Evolutionary conservation across 2,329 filamentous ascomycete species (phyloP), one percentile per base, ranked within the genome.

Genomic region (Aurifilum marmelostoma): DNA sequence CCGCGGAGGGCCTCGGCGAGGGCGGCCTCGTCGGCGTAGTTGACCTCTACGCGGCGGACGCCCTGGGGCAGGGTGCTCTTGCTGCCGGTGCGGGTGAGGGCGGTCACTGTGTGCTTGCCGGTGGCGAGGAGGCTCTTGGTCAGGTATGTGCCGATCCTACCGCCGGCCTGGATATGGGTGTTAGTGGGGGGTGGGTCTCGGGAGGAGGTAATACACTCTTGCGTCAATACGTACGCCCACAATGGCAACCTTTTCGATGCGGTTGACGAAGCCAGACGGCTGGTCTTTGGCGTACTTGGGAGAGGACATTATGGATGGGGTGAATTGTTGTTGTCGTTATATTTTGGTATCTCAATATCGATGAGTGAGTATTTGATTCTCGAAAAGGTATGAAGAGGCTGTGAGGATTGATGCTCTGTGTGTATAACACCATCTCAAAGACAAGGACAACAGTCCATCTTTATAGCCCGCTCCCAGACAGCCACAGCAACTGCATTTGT

Each of bases 31-130:
- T 83, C 77, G 52, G 79, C 76, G 71, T 85, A 86, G 74, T 85
- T 80, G 24, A 88, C 79, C 1, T 72, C 66, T 52, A 76, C 79
- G 29, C 80, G 73, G 1, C 77, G 76, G 39, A 86, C 79, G 18
- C 83, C 83, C 1, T 78, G 71, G 2, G 86, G 85, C 3, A 87
- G 73, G 21, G 73, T 77, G 71, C 75, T 79, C 0, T 71, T 70
- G 74, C 83, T 84, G 62, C 75, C 79, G 32, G 74, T 74, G 37
- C 85, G 84, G 14, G 83, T 83, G 32, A 87, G 76, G 24, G 83
- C 85, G 0, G 85, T 88, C 39, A 88, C 77, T 16, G 76, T 80
- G 73, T 88, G 85, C 71, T 81, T 84, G 52, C 83, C 83, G 1
- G 79, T 80, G 16, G 80, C 74, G 3, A 87, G 74, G 0, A 88